These are phyloP conservation scores for Podosphaera leucotricha DNA, from an alignment of 2,329 filamentous ascomycete species.

Conservation along the genomic window DNA sequence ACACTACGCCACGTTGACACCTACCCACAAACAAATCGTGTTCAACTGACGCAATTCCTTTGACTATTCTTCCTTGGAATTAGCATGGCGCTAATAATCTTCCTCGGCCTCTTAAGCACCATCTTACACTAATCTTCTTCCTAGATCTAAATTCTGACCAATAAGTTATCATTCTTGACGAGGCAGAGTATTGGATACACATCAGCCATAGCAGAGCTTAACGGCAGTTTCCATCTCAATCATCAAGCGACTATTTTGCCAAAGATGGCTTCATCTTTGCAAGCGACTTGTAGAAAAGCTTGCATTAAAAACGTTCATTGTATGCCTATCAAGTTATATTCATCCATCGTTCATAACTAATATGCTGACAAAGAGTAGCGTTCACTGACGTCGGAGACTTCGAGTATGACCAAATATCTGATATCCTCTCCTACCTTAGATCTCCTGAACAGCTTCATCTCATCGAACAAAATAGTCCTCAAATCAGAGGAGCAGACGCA, in stretches of 20 bases:
- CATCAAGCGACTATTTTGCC: neutral
- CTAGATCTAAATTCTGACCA: neutral
- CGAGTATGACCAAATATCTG: slow-evolving; percentile 38
- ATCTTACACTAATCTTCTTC: neutral
- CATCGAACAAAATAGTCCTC: slow-evolving; percentile 54
- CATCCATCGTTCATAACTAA: neutral
- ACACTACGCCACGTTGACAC: neutral
- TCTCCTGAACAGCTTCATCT: slow-evolving; percentile 49
- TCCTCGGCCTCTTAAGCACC: neutral
- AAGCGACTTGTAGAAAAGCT: slow-evolving; percentile 25
- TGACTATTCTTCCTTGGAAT: neutral
- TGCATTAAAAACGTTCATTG: slow-evolving; percentile 28
- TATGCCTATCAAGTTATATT: slow-evolving; percentile 4
- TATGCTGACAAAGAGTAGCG: slow-evolving; percentile 15
- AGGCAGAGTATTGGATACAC: neutral
- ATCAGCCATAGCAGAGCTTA: neutral
- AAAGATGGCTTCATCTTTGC: slow-evolving; percentile 27
- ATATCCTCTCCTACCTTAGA: slow-evolving; percentile 48
- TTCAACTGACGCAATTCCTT: neutral
- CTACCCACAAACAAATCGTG: neutral
- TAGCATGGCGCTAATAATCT: neutral
- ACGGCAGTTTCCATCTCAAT: neutral
- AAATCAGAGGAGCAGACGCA: slow-evolving; percentile 43
- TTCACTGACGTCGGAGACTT: slow-evolving; percentile 51
- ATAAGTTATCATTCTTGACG: neutral